Evolutionary conservation across 257 asterid species (phyloP).

Genomic region (Vinca minor): DNA sequence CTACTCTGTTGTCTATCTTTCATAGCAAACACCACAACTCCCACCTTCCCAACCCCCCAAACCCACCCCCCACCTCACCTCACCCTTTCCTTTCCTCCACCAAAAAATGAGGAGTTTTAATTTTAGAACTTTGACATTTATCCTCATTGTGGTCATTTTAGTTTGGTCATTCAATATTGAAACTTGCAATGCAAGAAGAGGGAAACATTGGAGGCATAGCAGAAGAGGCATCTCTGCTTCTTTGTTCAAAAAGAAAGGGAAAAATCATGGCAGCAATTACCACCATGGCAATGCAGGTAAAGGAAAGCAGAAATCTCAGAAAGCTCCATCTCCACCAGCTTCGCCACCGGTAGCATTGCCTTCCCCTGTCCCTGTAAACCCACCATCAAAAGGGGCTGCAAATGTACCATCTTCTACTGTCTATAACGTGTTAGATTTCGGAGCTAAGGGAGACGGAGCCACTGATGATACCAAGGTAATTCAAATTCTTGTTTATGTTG

Average conservation of each 20-base stretch:
- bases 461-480: constrained; percentile 90
- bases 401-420: constrained; percentile 27
- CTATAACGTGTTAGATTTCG: constrained; percentile 68
- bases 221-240: constrained; percentile 26
- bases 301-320: constrained; percentile 28
- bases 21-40: constrained; percentile 1
- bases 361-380: constrained; percentile 23
- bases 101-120: constrained; percentile 47
- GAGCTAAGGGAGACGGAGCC: constrained; percentile 84
- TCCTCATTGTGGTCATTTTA: constrained; percentile 32
- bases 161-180: constrained; percentile 47
- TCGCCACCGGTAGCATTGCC: too few relatives aligned
- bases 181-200: constrained; percentile 58
- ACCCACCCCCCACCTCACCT: too few relatives aligned
- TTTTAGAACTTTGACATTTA: constrained; percentile 42
- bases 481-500: neutral
- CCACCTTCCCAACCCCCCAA: too few relatives aligned
- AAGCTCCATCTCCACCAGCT: constrained; percentile 15
- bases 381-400: too few relatives aligned
- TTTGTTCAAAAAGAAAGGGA: constrained; percentile 53
- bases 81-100: too few relatives aligned
- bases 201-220: constrained; percentile 46
- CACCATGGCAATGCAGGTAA: constrained; percentile 42
- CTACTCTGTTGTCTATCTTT: constrained; percentile 31
- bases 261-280: constrained; percentile 41